Percentiles rank a stretch among this genome's conserved stretches.
These are phyloP conservation scores for Trichoderma lentiforme DNA, from an alignment of 2,329 filamentous ascomycete genomes.

Conservation along the genomic window DNA sequence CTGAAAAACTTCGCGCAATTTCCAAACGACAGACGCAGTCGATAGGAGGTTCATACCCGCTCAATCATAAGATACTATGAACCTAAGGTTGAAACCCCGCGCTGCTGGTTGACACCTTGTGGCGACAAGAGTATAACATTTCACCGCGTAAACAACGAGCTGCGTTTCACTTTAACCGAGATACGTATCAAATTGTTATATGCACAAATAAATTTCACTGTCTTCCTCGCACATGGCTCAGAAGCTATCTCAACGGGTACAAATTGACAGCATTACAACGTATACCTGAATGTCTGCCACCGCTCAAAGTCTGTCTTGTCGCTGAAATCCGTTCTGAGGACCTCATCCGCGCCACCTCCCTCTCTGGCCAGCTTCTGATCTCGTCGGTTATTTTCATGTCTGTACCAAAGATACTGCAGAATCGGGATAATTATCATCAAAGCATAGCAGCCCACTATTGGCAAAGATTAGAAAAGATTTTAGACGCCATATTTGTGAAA, in stretches of 20 bases:
- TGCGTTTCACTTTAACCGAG: not conserved
- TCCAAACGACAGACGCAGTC: not conserved
- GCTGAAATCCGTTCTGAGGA: not conserved
- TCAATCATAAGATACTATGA: not conserved
- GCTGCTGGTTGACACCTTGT: not conserved
- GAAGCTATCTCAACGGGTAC: not conserved
- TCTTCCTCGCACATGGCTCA: not conserved
- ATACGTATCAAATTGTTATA: not conserved
- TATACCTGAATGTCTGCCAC: conserved; percentile 1
- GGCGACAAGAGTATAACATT: not conserved
- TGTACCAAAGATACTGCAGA: not conserved
- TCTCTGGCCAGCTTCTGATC: not conserved
- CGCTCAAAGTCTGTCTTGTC: conserved; percentile 1
- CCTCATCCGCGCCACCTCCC: not conserved
- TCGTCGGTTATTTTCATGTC: not conserved
- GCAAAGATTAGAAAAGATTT: not conserved
- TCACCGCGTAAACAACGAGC: not conserved
- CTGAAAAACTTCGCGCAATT: not conserved
- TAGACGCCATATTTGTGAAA: not conserved
- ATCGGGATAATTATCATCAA: not conserved
- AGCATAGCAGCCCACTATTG: not conserved
- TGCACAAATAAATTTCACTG: not conserved
- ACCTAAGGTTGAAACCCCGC: not conserved
- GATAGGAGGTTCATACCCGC: not conserved
- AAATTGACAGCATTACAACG: not conserved